Evolutionary conservation across 2,329 filamentous ascomycete genomes (phyloP).

Genomic region (Orbilia brochopaga): DNA sequence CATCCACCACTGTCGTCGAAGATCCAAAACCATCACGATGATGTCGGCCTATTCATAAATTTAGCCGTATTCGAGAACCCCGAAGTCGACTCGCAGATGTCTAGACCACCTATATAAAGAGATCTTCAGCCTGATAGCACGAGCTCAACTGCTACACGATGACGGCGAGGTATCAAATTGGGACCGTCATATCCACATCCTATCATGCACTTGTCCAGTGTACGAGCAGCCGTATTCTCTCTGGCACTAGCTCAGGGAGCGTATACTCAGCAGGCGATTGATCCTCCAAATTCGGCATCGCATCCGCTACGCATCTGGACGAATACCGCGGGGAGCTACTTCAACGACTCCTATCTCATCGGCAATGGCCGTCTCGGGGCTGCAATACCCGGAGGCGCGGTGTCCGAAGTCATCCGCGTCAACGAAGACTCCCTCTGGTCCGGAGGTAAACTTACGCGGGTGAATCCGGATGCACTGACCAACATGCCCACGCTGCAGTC

Average conservation of each 20-base stretch:
- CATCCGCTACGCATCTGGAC: constrained; percentile 26
- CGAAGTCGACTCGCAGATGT: too few species aligned
- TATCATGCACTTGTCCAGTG: too few species aligned
- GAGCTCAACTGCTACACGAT: constrained; percentile 12
- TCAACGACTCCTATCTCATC: constrained; percentile 60
- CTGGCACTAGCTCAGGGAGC: constrained; percentile 12
- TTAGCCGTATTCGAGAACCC: too few species aligned
- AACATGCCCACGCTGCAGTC: constrained; percentile 58
- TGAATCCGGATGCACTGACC: constrained; percentile 57
- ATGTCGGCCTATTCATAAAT: too few species aligned
- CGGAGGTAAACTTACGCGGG: constrained; percentile 60
- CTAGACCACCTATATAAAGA: too few species aligned
- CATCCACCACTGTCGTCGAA: too few species aligned
- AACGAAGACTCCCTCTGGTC: constrained; percentile 63
- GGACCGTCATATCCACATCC: too few species aligned
- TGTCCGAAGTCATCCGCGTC: constrained; percentile 60
- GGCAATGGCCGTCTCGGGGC: constrained; percentile 62
- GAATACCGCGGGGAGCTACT: constrained; percentile 53
- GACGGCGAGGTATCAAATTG: too few species aligned
- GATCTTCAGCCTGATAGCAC: background rate
- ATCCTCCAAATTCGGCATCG: constrained; percentile 21
- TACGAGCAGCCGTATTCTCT: too few species aligned
- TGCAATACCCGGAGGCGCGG: constrained; percentile 61
- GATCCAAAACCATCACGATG: too few species aligned
- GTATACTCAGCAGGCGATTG: constrained; percentile 8